Evolutionary conservation across 2,329 filamentous ascomycete genomes (phyloP).

Genomic region (Penicillium decumbens): DNA sequence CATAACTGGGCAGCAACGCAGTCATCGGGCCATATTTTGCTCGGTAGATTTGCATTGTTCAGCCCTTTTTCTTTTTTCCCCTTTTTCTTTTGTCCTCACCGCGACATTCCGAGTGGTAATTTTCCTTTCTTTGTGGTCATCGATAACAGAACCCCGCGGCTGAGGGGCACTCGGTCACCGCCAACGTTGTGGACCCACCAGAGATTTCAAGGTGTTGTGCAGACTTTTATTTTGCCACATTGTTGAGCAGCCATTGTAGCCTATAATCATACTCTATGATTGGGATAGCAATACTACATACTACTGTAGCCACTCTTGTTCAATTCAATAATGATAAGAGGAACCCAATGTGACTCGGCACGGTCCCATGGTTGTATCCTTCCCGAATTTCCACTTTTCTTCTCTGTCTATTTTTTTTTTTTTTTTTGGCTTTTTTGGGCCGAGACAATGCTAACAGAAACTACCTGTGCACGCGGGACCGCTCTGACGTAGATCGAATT

Average conservation of each 20-base stretch:
- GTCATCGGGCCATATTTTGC: slow-evolving; percentile 17
- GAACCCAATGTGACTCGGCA: neutral
- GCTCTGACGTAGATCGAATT: slow-evolving; percentile 13
- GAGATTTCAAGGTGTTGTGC: slow-evolving; percentile 11
- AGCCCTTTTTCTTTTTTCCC: slow-evolving; percentile 1
- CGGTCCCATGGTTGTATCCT: slow-evolving; percentile 11
- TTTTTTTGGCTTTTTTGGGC: neutral
- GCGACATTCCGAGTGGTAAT: neutral
- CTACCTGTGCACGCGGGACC: slow-evolving; percentile 5
- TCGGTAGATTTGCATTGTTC: slow-evolving; percentile 12
- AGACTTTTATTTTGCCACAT: slow-evolving; percentile 10
- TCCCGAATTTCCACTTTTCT: slow-evolving; percentile 5
- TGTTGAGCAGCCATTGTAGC: neutral
- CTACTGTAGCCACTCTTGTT: neutral
- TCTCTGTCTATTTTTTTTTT: neutral
- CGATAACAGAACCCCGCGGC: slow-evolving; percentile 11
- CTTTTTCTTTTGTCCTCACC: slow-evolving; percentile 5
- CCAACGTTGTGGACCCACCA: slow-evolving; percentile 18
- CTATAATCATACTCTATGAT: neutral
- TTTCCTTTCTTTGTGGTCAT: neutral
- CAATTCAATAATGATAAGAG: neutral
- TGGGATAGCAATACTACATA: neutral
- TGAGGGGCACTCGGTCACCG: slow-evolving; percentile 21
- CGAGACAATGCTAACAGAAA: neutral
- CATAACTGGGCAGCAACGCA: slow-evolving; percentile 40